These are phyloP conservation scores for Cladosporium austrohemisphaericum DNA, from an alignment of 2,329 filamentous ascomycete species.

Conservation along the genomic window DNA sequence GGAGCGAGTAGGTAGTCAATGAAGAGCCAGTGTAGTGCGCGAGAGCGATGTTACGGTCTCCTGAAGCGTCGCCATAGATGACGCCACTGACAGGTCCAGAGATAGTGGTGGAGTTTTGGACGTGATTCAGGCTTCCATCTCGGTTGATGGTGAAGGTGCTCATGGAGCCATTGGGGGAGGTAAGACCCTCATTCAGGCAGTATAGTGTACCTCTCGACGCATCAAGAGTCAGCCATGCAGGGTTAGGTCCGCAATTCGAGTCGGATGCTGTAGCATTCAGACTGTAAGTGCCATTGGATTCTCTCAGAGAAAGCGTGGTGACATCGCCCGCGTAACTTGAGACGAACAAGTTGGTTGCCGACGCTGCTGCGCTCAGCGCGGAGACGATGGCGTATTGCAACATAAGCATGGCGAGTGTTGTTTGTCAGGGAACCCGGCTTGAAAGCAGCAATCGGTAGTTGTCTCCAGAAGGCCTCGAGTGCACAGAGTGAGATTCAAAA, in stretches of 20 bases:
- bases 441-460: too few species aligned
- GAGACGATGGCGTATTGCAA: constrained; percentile 16
- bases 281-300: constrained; percentile 29
- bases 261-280: constrained; percentile 46
- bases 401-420: constrained; percentile 10
- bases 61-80: constrained; percentile 38
- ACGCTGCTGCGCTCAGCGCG: constrained; percentile 22
- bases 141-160: constrained; percentile 35
- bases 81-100: constrained; percentile 40
- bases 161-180: constrained; percentile 48
- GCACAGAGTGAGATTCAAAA: background rate
- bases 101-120: constrained; percentile 34
- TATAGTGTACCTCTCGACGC: constrained; percentile 49
- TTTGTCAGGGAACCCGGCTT: too few species aligned
- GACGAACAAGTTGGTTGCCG: constrained; percentile 40
- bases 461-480: too few species aligned
- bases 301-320: constrained; percentile 37
- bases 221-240: constrained; percentile 61
- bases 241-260: constrained; percentile 50
- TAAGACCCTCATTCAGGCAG: constrained; percentile 58
- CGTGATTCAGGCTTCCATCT: constrained; percentile 38
- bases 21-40: constrained; percentile 41
- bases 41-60: constrained; percentile 36
- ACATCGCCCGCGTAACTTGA: constrained; percentile 46
- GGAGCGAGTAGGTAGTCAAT: constrained; percentile 46